Evolutionary conservation across 192 early-diverging fungal genomes (phyloP), one percentile per base, ranked within the genome.

Genomic region (Backusella circina): DNA sequence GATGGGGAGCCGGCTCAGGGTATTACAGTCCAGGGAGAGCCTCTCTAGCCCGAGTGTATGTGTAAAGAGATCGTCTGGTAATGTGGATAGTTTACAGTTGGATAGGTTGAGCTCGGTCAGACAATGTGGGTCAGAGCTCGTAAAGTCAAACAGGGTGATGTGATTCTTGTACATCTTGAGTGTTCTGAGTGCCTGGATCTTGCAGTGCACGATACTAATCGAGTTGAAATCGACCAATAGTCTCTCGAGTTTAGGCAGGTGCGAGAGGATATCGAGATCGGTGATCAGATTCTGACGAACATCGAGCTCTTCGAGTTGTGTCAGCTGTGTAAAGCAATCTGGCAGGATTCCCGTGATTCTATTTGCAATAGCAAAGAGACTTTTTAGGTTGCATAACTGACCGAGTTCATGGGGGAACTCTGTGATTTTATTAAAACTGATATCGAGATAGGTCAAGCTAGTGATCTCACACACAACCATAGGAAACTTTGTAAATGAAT

Each of bases 401-500:
- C 93, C 90, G 57, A 96, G 92, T 36, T 84, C 85, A 26, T 93
- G 85, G 12, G 94, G 93, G 23, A 97, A 83, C 18, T 70, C 76
- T 5, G 87, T 83, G 28, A 97, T 93, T 50, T 93, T 90, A 74
- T 95, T 95, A 61, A 95, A 93, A 66, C 89, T 92, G 30, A 96
- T 76, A 77, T 97, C 94, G 28, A 97, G 84, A 32, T 92, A 85
- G 18, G 82, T 83, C 12, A 95, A 77, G 30, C 88, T 80, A 36
- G 74, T 23, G n/a, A 93, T 90, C 28, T 85, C 75, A 36, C 89
- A 91, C n/a, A 96, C 76, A 0, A 89, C 86, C n/a, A 67, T 28
- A 0, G 96, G 96, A 65, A 96, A 91, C 23, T 76, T 74, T 7
- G 83, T 77, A 51, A 97, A 83, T 33, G 89, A 89, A 83, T 97